phyloP scores from a whole-genome alignment of 2,329 filamentous ascomycete genomes.

The Colletotrichum tanaceti region DNA sequence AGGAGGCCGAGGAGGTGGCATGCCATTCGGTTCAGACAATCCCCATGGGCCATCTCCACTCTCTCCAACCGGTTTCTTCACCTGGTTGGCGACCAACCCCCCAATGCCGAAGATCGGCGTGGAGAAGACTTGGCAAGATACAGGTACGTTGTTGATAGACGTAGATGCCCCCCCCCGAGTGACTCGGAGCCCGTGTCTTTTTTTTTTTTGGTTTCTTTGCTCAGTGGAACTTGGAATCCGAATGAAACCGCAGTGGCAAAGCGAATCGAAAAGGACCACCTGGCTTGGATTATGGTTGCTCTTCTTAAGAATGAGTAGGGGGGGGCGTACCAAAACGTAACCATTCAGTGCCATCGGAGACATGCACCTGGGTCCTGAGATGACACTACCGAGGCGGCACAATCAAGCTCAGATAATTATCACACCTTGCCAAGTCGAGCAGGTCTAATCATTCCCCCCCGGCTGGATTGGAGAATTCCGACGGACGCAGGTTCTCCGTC shows the following conservation, averaged over 20 bases:
- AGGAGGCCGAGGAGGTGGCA: constrained; percentile 7
- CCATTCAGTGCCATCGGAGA: not conserved
- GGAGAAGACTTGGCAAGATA: constrained; percentile 3
- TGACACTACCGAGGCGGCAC: not conserved
- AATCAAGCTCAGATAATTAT: not conserved
- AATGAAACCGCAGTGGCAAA: too few species aligned
- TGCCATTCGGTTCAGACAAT: not conserved
- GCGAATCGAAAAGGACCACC: not conserved
- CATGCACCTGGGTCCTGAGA: too few species aligned
- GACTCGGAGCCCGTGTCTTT: too few species aligned
- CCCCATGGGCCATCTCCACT: not conserved
- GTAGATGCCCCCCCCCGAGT: too few species aligned
- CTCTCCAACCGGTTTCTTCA: not conserved
- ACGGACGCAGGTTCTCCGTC: not conserved
- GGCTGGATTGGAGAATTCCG: too few species aligned
- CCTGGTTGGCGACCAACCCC: not conserved
- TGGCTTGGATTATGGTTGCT: not conserved
- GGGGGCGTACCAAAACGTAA: too few species aligned
- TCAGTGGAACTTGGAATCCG: too few species aligned
- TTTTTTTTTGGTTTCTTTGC: too few species aligned
- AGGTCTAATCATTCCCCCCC: not conserved
- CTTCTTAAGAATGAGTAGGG: not conserved
- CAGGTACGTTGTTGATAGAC: too few species aligned
- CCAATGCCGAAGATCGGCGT: not conserved
- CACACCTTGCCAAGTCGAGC: constrained; percentile 3